Base-by-base conservation (phyloP, 2,329 filamentous ascomycete genomes). In the Arthrobotrys sphaeroides region DNA sequence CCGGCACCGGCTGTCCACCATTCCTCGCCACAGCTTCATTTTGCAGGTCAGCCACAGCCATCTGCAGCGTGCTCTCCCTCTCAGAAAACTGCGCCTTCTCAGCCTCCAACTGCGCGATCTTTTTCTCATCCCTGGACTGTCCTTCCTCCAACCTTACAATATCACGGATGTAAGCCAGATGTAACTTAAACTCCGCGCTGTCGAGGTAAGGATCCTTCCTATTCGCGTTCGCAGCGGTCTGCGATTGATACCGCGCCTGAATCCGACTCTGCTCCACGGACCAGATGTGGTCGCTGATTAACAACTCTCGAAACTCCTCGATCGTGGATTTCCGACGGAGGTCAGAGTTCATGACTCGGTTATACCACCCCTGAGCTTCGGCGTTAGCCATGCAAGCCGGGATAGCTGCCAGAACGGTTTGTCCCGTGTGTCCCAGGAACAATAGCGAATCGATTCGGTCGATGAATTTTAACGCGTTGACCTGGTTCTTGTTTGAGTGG, bases 241-340 rank as follows among this genome's bases (percentile, higher is more conserved):
- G 28, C 13, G 73, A 70, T 36, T 77, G 73, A 38, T 77, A 77
- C 26, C 73, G 28, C 12, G 49, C 18, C 47, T 55, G 69, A 36
- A 77, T 77, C n/a, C 73, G 47, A 36, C 40, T 55, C 31, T 77
- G 73, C 28, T 77, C 73, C 38, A 72, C 45, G 12, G 73, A 60
- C 73, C 73, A 77, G n/a, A 77, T 77, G 42, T 77, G 73, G 22
- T 77, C 73, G 31, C 28, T 66, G 65, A 77, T 77, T 51, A 77
- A 53, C 2, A 70, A 61, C n/a, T 59, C 31, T 22, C 73, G 49
- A 43, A 77, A 77, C 12, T 77, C 73, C 42, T 77, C 73, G 60
- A 77, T 70, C 5, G 73, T 61, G 22, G 38, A 49, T 12, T 67
- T 67, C 13, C 67, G 59, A 18, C 64, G 65, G 59, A 77, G 65